Conservation (phyloP, 306 rosid species). For the Trichosanthes truncata region DNA sequence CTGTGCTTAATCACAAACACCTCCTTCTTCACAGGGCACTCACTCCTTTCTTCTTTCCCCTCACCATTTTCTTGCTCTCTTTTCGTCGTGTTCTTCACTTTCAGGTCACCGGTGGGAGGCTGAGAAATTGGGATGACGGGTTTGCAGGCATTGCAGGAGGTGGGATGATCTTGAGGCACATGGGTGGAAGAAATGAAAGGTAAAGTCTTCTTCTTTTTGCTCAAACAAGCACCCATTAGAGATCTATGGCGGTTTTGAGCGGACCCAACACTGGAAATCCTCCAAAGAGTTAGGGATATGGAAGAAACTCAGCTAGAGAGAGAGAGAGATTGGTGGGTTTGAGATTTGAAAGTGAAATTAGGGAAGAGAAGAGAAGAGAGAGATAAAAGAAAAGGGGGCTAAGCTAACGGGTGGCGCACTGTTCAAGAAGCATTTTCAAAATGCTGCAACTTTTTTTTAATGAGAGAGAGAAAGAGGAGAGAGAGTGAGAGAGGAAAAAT, state of each 20-base stretch:
- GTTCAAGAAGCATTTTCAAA: conserved; percentile 31
- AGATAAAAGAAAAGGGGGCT: not conserved
- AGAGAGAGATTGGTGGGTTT: not conserved
- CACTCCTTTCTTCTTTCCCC: conserved; percentile 11
- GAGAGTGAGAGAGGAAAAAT: conserved; percentile 15
- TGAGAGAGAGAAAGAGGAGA: not conserved
- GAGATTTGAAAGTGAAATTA: conserved; percentile 1
- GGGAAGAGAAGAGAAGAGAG: not conserved
- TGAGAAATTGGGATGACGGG: not conserved
- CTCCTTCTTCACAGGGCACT: conserved; percentile 48
- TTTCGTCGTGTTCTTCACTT: conserved; percentile 19
- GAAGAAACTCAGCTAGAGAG: not conserved
- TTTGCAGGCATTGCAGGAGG: not conserved
- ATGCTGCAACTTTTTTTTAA: conserved; percentile 1
- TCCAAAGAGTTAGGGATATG: not conserved
- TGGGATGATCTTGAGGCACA: conserved; percentile 14
- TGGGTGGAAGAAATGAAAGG: conserved; percentile 21
- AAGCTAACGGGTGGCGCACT: conserved; percentile 11
- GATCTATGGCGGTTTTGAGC: not conserved
- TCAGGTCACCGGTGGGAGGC: not conserved
- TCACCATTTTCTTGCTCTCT: conserved; percentile 18
- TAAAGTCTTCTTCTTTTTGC: conserved; percentile 52
- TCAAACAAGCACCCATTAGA: conserved; percentile 81
- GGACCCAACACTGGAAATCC: not conserved
- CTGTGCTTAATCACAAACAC: conserved; percentile 70